Evolutionary conservation across 805 yeast genomes (phyloP), one percentile per base, ranked within the genome.

Genomic region (Ogataea wickerhamii): DNA sequence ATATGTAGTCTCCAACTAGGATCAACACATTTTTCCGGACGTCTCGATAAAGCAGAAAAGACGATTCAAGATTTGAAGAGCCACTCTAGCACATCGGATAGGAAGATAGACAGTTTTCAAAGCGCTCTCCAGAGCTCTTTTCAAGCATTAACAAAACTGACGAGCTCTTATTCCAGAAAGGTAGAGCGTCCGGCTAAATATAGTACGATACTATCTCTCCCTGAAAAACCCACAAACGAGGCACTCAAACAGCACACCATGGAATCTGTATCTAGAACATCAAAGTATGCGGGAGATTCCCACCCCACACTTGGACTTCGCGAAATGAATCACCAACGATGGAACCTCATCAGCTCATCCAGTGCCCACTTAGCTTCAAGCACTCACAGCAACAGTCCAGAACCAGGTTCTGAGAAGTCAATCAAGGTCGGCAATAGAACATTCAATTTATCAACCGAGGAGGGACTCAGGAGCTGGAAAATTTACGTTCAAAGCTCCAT

Each of bases 391-490:
- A 37, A 36, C 10, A n/a, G n/a, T n/a, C n/a, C n/a, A n/a, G n/a
- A n/a, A n/a, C n/a, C n/a, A n/a, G 27, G 20, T 8, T 22, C 31
- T 11, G 44, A 44, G 25, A 37, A 36, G 10, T 45, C 47, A 10
- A 49, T 41, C 23, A 47, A 49, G 27, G 39, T 41, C 7, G 56
- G 53, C 8, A 37, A 36, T 16, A 37, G 37, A 14, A 35, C 44
- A 2, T 64, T 64, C 45, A 60, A 64, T 39, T 47, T 63, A 7
- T 44, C 62, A 6, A 55, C 63, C 2, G 40, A 52, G 30, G 55
- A 49, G 22, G 69, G 67, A 6, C 36, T 58, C 18, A 45, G 43
- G 7, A 38, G 46, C 28, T 55, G 63, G 60, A 53, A 53, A 31
- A 34, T 41, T 4, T 55, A 48, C 43, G 49, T 55, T 16, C 48